Percentiles rank a stretch among this genome's conserved stretches.
These are phyloP conservation scores for Cercospora sp. DNA, from an alignment of 2,329 filamentous ascomycete genomes.

Conservation along the genomic window DNA sequence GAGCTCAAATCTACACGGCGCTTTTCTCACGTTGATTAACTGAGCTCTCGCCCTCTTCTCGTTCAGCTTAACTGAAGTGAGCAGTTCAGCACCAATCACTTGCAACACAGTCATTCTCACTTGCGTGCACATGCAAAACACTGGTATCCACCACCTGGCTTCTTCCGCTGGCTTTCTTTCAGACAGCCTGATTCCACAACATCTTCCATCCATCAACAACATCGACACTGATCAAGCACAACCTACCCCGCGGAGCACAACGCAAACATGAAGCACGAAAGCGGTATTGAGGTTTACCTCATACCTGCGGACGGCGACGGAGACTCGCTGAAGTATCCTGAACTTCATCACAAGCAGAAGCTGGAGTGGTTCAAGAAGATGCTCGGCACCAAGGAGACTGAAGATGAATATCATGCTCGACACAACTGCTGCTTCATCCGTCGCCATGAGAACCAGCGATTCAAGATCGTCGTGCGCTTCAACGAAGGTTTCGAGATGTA, in stretches of 20 bases:
- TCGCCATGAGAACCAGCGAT: background rate
- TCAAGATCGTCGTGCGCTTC: conserved; percentile 1
- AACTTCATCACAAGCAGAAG: background rate
- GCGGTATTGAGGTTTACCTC: conserved; percentile 11
- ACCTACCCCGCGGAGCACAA: background rate
- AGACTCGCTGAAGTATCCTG: background rate
- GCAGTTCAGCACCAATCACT: background rate
- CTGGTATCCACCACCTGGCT: background rate
- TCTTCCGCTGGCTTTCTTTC: background rate
- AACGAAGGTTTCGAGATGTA: background rate
- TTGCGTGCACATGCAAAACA: background rate
- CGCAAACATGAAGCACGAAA: conserved; percentile 1
- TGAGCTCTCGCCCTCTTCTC: background rate
- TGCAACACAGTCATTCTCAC: background rate
- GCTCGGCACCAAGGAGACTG: background rate
- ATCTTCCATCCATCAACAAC: background rate
- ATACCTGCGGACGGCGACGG: background rate
- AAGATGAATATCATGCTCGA: background rate
- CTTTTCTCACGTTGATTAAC: background rate
- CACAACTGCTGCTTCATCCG: background rate
- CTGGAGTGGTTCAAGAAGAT: background rate
- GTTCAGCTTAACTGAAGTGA: background rate
- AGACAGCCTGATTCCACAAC: background rate
- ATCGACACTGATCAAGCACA: background rate
- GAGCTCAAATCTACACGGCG: background rate